Base-by-base conservation (phyloP, 2,329 filamentous ascomycete species). In the Pestalotiopsis fici region DNA sequence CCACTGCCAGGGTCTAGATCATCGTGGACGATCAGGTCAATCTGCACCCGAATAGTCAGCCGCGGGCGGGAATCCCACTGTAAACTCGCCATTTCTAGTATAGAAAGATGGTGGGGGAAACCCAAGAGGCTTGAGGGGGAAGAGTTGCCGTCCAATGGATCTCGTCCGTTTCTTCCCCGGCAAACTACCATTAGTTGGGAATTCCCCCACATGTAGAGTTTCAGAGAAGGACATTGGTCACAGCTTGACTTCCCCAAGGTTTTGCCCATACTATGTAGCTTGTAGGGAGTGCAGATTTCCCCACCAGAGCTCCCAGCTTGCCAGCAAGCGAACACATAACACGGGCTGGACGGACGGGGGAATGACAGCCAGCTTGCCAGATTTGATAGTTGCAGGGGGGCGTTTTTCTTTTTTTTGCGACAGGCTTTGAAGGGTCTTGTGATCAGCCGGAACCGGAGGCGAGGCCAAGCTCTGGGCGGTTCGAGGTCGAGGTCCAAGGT, bases 21-120 rank as follows among this genome's bases (percentile, higher is more conserved):
- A 57, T 12, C 50, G 23, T 27, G 47, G 18, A 6, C 13, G 56
- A 66, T 61, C 37, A 50, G 55, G 64, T 60, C 55, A 60, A 66
- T 66, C 64, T 50, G 15, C 55, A 21, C 64, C 43, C 21, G 57
- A 65, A 37, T 27, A 39, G 64, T 55, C 47, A 66, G 55, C 50
- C 35, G 54, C 55, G 12, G 56, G 21, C 35, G 64, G 55, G 35
- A 21, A 66, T 66, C 64, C 56, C 64, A 61, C 64, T 61, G 57
- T 61, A 50, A 54, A 66, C 13, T n/a, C 43, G 43, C 28, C 25
- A n/a, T 21, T 13, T 27, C 27, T 27, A 27, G 54, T 43, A 50
- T 50, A 50, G 43, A 18, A 43, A 23, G 43, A 50, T 50, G 18
- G 43, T 50, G 43, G 43, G 43, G 43, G 43, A 50, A 50, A 50